A percentile compares a stretch with the other conserved stretches of the same genome.
phyloP scores from a whole-genome alignment of 805 yeast species.

The Candida palmyrensis region DNA sequence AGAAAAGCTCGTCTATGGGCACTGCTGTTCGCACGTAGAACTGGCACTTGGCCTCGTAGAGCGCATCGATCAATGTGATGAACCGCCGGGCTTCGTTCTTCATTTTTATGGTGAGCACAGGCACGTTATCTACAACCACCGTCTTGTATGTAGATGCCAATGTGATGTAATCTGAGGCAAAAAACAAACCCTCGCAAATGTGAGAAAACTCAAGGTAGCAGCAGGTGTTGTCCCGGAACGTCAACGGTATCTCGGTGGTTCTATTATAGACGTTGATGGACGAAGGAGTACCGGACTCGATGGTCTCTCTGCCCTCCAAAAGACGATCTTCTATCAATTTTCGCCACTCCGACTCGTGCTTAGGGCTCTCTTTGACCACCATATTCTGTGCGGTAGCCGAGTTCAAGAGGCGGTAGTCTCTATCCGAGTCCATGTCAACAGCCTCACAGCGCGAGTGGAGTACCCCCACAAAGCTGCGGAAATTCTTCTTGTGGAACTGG shows the following conservation, averaged over 20 bases:
- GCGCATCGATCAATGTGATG: constrained; percentile 62
- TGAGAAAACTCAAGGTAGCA: constrained; percentile 49
- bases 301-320: constrained; percentile 1
- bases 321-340: constrained; percentile 16
- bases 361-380: constrained; percentile 23
- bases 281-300: constrained; percentile 15
- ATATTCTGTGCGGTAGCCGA: constrained; percentile 18
- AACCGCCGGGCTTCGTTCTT: constrained; percentile 67
- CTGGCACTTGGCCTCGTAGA: constrained; percentile 63
- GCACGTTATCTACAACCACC: constrained; percentile 56
- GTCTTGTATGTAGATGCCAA: constrained; percentile 56
- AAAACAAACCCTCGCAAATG: constrained; percentile 52
- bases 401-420: constrained; percentile 47
- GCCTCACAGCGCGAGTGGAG: constrained; percentile 55
- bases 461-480: constrained; percentile 51
- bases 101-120: constrained; percentile 49
- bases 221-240: constrained; percentile 27
- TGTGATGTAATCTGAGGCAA: constrained; percentile 68
- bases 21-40: constrained; percentile 49
- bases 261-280: constrained; percentile 54
- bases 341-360: constrained; percentile 30
- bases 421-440: constrained; percentile 54
- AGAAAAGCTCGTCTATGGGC: constrained; percentile 50
- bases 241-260: constrained; percentile 40
- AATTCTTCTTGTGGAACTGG: constrained; percentile 54